Evolutionary conservation across 768 basidiomycete species (phyloP).

Genomic region (Cystoderma amianthinum): DNA sequence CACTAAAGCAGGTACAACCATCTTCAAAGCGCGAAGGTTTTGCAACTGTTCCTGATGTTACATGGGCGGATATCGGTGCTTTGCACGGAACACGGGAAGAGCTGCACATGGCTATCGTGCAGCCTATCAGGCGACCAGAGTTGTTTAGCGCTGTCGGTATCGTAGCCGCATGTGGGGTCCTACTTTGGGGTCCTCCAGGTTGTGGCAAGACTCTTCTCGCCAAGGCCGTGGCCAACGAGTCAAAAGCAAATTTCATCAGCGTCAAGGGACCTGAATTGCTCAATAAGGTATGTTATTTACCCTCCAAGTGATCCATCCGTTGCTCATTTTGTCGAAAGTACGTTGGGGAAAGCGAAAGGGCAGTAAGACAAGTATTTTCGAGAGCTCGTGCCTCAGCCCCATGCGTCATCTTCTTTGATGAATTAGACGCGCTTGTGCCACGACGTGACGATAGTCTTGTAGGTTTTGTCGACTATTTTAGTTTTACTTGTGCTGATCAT

Average conservation of each 20-base stretch:
- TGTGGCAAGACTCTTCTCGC: constrained; percentile 98
- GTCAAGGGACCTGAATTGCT: constrained; percentile 95
- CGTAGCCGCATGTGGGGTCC: constrained; percentile 84
- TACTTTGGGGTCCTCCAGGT: constrained; percentile 98
- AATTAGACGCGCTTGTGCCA: constrained; percentile 88
- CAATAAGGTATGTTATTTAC: constrained; percentile 65
- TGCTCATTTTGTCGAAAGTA: constrained; percentile 45
- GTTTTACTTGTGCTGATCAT: constrained; percentile 1
- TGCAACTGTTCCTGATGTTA: constrained; percentile 92
- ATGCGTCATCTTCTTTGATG: constrained; percentile 94
- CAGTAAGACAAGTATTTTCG: constrained; percentile 91
- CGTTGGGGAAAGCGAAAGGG: constrained; percentile 94
- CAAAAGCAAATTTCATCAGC: constrained; percentile 92
- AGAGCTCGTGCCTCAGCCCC: constrained; percentile 91
- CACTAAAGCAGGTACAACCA: constrained; percentile 88
- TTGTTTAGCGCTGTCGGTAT: constrained; percentile 88
- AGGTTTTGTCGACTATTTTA: constrained; percentile 14
- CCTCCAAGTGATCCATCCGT: not conserved
- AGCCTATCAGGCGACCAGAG: constrained; percentile 87
- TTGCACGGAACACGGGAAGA: constrained; percentile 83
- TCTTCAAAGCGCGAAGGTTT: constrained; percentile 98
- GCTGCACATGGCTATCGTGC: constrained; percentile 95
- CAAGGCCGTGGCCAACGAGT: constrained; percentile 97
- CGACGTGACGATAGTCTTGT: constrained; percentile 86
- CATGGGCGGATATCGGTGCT: constrained; percentile 93